Evolutionary conservation across 768 basidiomycete species (phyloP), one percentile per base, ranked within the genome.

Genomic region (Boletus rex-veris): DNA sequence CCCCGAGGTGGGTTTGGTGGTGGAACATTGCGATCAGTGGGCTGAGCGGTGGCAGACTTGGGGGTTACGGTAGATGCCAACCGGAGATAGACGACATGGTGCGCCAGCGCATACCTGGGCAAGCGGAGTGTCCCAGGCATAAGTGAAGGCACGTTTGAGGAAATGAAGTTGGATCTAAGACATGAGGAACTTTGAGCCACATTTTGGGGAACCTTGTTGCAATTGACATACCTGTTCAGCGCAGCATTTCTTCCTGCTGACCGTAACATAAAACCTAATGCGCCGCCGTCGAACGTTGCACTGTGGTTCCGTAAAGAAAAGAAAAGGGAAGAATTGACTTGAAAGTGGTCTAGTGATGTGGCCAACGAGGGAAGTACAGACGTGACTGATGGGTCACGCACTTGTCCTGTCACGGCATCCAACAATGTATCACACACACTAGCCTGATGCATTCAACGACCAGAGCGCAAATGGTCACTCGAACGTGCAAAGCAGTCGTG

Each of bases 211-310:
- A 15, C 4, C 5, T 19, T 24, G 7, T 33, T 5, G 8, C 1
- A 18, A 18, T n/a, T 16, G 39, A 67, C 68, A n/a, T 33, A 67
- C 77, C 76, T 72, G 52, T 72, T 71, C 63, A 70, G 58, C 58
- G 70, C 52, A 53, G 64, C 75, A 74, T 77, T 67, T 50, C 65
- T 70, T 60, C 64, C 65, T 18, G 73, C 56, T 54, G 68, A 66
- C 45, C 64, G 64, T 57, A 79, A 70, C 78, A 78, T 79, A 66
- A 69, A 68, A 60, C 43, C 45, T 38, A 49, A 59, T 45, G 45
- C 47, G 58, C 57, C 45, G 52, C 33, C 35, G 58, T 48, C 26
- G 41, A 26, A 47, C 30, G 41, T 26, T 47, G 50, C 51, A 46
- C 47, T 45, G 7, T 30, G 9, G 36, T 56, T 58, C 40, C 52